Evolutionary conservation across 179 eudicot genomes (phyloP).

Genomic region (Spergularia azorica): DNA sequence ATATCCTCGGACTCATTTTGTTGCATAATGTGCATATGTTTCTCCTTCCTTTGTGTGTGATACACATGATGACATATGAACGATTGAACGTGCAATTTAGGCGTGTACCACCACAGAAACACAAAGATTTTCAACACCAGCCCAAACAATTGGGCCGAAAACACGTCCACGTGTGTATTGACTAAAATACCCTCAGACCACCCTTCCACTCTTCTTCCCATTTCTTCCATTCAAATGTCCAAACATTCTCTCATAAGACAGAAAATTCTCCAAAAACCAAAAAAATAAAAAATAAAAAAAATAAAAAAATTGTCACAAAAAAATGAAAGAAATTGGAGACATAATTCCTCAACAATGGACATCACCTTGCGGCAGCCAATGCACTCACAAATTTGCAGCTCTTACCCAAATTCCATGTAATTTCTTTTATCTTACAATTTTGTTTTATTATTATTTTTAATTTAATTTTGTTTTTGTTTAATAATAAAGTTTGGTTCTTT

Average conservation of each 20-base stretch:
- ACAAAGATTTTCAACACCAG: too few species aligned
- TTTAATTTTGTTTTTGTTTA: too few species aligned
- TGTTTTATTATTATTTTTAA: neutral
- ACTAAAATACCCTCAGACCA: conserved; percentile 15
- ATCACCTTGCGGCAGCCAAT: conserved; percentile 80
- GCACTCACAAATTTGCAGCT: conserved; percentile 90
- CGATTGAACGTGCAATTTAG: too few species aligned
- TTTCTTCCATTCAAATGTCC: conserved; percentile 17
- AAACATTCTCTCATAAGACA: conserved; percentile 10
- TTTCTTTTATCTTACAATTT: neutral
- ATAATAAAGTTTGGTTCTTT: neutral
- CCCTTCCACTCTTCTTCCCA: conserved; percentile 15
- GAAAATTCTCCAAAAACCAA: neutral
- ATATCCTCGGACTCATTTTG: neutral
- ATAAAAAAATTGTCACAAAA: neutral
- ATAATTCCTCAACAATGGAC: conserved; percentile 82
- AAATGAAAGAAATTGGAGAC: conserved; percentile 44
- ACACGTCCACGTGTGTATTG: neutral
- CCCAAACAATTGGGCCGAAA: too few species aligned
- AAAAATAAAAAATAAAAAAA: neutral
- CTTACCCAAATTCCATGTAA: conserved; percentile 91
- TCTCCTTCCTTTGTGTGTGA: too few species aligned
- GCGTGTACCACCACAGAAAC: too few species aligned
- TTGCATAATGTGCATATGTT: neutral
- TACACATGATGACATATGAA: too few species aligned